phyloP scores from a whole-genome alignment of 306 rosid species.

The Dryas alaskensis region DNA sequence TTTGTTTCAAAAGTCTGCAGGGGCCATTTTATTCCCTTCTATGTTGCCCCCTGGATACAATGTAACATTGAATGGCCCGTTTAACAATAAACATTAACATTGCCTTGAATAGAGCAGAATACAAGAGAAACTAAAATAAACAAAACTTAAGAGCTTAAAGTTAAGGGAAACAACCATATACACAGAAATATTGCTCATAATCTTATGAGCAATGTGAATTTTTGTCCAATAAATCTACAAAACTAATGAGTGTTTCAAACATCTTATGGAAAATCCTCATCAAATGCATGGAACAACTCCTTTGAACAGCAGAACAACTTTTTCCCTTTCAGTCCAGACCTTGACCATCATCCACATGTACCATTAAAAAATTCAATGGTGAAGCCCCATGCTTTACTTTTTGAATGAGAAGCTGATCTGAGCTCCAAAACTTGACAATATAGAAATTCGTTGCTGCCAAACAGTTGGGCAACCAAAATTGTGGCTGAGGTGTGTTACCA shows the following conservation, averaged over 20 bases:
- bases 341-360: background rate
- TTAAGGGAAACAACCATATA: conserved; percentile 8
- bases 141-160: conserved; percentile 22
- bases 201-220: conserved; percentile 26
- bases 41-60: too few species aligned
- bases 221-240: conserved; percentile 28
- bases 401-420: conserved; percentile 10
- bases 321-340: conserved; percentile 1
- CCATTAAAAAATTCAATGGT: background rate
- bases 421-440: conserved; percentile 12
- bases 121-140: conserved; percentile 3
- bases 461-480: conserved; percentile 14
- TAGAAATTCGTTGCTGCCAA: conserved; percentile 13
- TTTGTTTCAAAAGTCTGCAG: too few species aligned
- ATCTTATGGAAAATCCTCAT: conserved; percentile 15
- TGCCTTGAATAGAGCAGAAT: conserved; percentile 19
- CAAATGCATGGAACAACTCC: conserved; percentile 16
- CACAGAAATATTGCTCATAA: conserved; percentile 20
- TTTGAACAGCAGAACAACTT: conserved; percentile 6
- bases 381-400: conserved; percentile 13
- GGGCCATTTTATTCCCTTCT: too few species aligned
- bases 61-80: background rate
- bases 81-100: background rate
- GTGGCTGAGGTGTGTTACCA: conserved; percentile 4
- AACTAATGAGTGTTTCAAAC: conserved; percentile 11